phyloP scores from a whole-genome alignment of 805 yeast species.

The Debaryomyces prosopidis region DNA sequence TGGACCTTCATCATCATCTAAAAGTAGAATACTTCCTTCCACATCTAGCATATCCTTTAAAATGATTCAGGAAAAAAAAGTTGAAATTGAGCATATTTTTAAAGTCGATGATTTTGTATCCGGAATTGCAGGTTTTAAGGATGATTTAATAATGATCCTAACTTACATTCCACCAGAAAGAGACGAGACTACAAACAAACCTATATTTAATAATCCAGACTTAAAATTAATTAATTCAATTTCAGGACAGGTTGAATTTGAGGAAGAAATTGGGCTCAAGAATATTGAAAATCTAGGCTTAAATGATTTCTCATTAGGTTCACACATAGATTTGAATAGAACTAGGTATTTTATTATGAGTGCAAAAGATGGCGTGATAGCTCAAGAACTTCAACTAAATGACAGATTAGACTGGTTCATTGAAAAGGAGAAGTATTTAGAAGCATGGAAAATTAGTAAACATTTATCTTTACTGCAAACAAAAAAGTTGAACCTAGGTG shows the following conservation, averaged over 20 bases:
- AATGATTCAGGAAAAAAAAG: conserved; percentile 41
- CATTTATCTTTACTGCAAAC: conserved; percentile 46
- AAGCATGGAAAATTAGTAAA: conserved; percentile 80
- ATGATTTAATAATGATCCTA: conserved; percentile 64
- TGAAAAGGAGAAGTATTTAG: conserved; percentile 50
- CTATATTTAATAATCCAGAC: conserved; percentile 61
- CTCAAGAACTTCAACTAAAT: conserved; percentile 63
- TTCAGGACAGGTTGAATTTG: conserved; percentile 71
- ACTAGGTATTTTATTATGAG: conserved; percentile 67
- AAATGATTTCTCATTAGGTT: conserved; percentile 76
- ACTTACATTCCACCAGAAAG: conserved; percentile 47
- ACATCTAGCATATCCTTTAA: conserved; percentile 56
- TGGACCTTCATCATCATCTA: conserved; percentile 20
- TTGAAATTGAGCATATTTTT: conserved; percentile 50
- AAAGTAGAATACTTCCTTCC: conserved; percentile 47
- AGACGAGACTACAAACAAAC: conserved; percentile 15
- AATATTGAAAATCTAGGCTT: conserved; percentile 61
- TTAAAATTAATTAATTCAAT: conserved; percentile 63
- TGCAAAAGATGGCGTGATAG: conserved; percentile 79
- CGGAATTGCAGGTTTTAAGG: conserved; percentile 76
- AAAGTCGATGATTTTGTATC: conserved; percentile 57
- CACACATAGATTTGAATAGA: conserved; percentile 40
- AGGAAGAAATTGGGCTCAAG: conserved; percentile 72
- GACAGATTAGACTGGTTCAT: conserved; percentile 78
- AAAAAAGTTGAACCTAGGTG: conserved; percentile 61